Base-by-base conservation (phyloP, 2,329 filamentous ascomycete species). In the Colletotrichum cordylinicola region DNA sequence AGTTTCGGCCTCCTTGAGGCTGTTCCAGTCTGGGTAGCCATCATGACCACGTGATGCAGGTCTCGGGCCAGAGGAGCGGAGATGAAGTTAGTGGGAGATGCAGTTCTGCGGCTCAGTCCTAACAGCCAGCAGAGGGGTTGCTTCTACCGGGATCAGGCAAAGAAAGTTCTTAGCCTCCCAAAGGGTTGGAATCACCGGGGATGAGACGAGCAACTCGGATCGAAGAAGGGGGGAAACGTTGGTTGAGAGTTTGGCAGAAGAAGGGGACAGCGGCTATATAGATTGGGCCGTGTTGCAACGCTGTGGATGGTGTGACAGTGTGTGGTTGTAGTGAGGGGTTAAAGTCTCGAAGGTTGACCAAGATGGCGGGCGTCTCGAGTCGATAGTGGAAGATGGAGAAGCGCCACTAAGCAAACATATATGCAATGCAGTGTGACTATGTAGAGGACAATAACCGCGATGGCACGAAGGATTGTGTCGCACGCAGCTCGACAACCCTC, bases 1-100 rank as follows among this genome's bases (percentile, higher is more conserved):
- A 93, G 84, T 80, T 90, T 87, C 4, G 91, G 91, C 81, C 88
- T 87, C 84, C 87, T 90, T 16, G 75, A 77, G 69, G 86, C 82
- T 8, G 83, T 82, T 72, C 81, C 83, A 48, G 83, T 82, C 66
- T 80, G 80, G 74, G 82, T 83, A 48, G 86, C 79, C 86, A 88
- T 88, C 69, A n/a, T 62, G 60, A 56, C 60, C 66, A 71, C 43
- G 67, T 62, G 71, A 48, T 56, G 60, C 18, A 21, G 18, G 31
- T 48, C 64, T 64, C 24, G 24, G n/a, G 33, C 64, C 24, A 61
- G 27, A 56, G 15, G 29, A 64, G 12, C 18, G 24, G 56, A 67
- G 8, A 52, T 52, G 43, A 21, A 56, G 60, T 70, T 33, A 55
- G 31, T 52, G 55, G 12, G 6, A 31, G 56, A 35, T 39, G 48